Percentiles rank a stretch among this genome's conserved stretches.
These are phyloP conservation scores for Cinchona pubescens DNA, from an alignment of 257 asterid species.

Conservation along the genomic window DNA sequence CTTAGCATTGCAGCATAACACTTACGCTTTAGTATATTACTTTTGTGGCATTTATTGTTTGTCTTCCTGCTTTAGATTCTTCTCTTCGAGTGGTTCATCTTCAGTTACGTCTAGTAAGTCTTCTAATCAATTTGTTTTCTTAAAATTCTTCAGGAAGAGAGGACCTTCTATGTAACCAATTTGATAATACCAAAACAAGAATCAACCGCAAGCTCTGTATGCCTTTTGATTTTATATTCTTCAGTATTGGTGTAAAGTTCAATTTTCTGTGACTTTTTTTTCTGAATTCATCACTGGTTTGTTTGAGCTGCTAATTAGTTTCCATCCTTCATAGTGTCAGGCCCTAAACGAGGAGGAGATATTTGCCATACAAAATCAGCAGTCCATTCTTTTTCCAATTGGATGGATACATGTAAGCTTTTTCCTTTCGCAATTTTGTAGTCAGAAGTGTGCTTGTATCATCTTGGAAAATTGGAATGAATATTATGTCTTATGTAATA, in stretches of 20 bases:
- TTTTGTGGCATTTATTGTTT: neutral
- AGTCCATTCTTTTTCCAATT: constrained; percentile 42
- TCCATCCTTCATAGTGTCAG: constrained; percentile 34
- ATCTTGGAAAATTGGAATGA: no score
- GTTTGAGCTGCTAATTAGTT: constrained; percentile 7
- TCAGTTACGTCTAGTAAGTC: neutral
- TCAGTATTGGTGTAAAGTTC: neutral
- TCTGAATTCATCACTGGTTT: no score
- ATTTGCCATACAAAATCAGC: constrained; percentile 41
- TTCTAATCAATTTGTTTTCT: neutral
- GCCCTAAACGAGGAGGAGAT: constrained; percentile 52
- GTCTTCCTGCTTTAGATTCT: neutral
- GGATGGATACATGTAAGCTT: constrained; percentile 56
- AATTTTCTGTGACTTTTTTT: neutral
- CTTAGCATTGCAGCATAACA: neutral
- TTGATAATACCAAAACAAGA: constrained; percentile 50
- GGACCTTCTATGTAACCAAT: constrained; percentile 37
- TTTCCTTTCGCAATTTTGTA: neutral
- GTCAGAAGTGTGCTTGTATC: neutral
- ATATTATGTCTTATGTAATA: neutral
- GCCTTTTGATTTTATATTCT: constrained; percentile 5
- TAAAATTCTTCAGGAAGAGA: constrained; percentile 36
- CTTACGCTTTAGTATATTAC: neutral
- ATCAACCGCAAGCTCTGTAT: constrained; percentile 46
- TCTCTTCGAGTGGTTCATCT: neutral